Percentiles rank a stretch among this genome's conserved stretches.
Evolutionary conservation across 345 rosid species (phyloP).

Genomic region (Citrus medica): DNA sequence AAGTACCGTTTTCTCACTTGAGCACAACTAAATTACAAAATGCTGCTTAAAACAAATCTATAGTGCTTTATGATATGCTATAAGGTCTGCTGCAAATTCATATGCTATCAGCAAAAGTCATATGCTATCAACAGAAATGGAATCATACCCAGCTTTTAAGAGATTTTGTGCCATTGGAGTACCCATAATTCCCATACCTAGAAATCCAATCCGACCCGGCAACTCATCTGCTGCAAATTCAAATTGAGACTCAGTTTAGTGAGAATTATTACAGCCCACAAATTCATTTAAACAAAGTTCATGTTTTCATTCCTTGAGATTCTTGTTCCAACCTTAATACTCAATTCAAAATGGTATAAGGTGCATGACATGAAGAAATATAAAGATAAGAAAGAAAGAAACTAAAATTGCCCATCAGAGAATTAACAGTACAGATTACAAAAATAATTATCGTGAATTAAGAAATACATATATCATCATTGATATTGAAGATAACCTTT

Average conservation of each 20-base stretch:
- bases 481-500: slow-evolving; percentile 26
- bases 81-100: neutral
- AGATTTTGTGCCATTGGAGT: slow-evolving; percentile 94
- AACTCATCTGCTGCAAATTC: slow-evolving; percentile 33
- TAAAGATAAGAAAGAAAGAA: neutral
- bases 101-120: neutral
- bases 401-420: neutral
- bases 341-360: neutral
- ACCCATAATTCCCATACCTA: slow-evolving; percentile 96
- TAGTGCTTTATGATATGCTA: neutral
- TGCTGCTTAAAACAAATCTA: neutral
- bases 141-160: slow-evolving; percentile 78
- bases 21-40: neutral
- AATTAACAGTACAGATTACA: neutral
- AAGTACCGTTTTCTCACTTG: neutral
- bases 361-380: neutral
- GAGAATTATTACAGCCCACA: neutral
- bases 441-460: neutral
- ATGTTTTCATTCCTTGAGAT: neutral
- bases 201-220: slow-evolving; percentile 64
- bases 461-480: neutral
- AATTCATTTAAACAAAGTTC: neutral
- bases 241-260: neutral
- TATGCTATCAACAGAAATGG: neutral
- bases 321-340: neutral